Evolutionary conservation across 768 basidiomycete species (phyloP).

Genomic region (Jaapia argillacea): DNA sequence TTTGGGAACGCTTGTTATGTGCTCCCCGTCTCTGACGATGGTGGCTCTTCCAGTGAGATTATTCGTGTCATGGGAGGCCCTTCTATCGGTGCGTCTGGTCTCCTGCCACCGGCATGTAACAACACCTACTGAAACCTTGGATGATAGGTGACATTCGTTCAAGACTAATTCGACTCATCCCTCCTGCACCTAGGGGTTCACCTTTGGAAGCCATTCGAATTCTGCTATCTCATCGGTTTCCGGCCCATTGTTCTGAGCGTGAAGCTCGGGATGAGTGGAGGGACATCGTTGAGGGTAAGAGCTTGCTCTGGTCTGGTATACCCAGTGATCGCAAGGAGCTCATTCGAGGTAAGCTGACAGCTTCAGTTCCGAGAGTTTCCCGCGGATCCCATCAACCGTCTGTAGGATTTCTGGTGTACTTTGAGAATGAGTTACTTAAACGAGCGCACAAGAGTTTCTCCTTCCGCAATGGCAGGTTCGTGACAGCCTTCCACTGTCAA

Average conservation of each 20-base stretch:
- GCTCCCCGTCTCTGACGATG: slow-evolving; percentile 91
- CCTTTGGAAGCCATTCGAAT: slow-evolving; percentile 65
- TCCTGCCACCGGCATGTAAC: too few species aligned
- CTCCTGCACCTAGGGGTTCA: slow-evolving; percentile 44
- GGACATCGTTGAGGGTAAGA: slow-evolving; percentile 83
- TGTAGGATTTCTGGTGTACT: slow-evolving; percentile 84
- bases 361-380: not conserved
- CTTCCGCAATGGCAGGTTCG: slow-evolving; percentile 78
- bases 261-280: slow-evolving; percentile 88
- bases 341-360: slow-evolving; percentile 54
- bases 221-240: slow-evolving; percentile 74
- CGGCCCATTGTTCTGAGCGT: slow-evolving; percentile 53
- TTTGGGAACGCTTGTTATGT: slow-evolving; percentile 76
- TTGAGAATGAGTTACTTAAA: slow-evolving; percentile 80
- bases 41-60: slow-evolving; percentile 91
- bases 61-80: slow-evolving; percentile 85
- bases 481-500: not conserved
- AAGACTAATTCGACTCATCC: slow-evolving; percentile 81
- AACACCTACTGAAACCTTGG: too few species aligned
- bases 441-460: slow-evolving; percentile 92
- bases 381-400: not conserved
- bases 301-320: slow-evolving; percentile 73
- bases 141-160: slow-evolving; percentile 77
- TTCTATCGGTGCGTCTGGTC: slow-evolving; percentile 50
- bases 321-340: slow-evolving; percentile 87